phyloP scores from a whole-genome alignment of 2,329 filamentous ascomycete genomes.

The Sarocladium oryzae region DNA sequence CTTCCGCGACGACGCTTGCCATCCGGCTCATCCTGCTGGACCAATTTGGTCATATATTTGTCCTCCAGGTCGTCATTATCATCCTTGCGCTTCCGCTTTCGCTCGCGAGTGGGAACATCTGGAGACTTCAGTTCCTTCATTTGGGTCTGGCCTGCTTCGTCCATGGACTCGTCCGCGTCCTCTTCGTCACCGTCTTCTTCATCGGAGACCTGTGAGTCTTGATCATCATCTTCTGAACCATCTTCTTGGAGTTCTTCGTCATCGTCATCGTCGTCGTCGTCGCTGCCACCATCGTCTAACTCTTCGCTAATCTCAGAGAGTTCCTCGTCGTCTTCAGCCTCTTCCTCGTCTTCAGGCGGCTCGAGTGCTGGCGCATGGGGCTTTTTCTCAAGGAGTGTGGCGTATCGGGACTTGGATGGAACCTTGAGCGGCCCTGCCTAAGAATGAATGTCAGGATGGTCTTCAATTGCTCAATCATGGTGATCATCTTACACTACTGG shows the following conservation, averaged over 20 bases:
- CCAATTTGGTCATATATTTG: constrained; percentile 61
- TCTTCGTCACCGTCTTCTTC: constrained; percentile 23
- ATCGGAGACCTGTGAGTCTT: constrained; percentile 24
- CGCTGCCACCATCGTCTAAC: constrained; percentile 15
- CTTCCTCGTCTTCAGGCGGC: constrained; percentile 15
- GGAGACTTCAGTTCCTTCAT: constrained; percentile 24
- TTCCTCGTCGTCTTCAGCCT: constrained; percentile 25
- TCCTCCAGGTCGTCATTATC: constrained; percentile 65
- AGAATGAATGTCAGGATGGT: background rate
- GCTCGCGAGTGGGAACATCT: constrained; percentile 35
- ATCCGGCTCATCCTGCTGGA: constrained; percentile 48
- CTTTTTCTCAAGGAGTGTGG: constrained; percentile 29
- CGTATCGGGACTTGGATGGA: constrained; percentile 39
- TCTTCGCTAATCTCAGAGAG: constrained; percentile 20
- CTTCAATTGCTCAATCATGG: background rate
- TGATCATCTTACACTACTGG: constrained; percentile 56
- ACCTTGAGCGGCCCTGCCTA: constrained; percentile 47
- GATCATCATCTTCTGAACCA: constrained; percentile 28
- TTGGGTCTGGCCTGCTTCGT: too few species aligned
- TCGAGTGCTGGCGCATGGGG: constrained; percentile 13
- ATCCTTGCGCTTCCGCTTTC: constrained; percentile 61
- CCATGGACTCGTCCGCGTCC: constrained; percentile 34
- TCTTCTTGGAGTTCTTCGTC: constrained; percentile 27
- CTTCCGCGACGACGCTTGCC: constrained; percentile 39
- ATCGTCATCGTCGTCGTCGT: constrained; percentile 23